These are phyloP conservation scores for Cryptosporidium viatorum DNA, from an alignment of 169 alveolate species.

Conservation along the genomic window DNA sequence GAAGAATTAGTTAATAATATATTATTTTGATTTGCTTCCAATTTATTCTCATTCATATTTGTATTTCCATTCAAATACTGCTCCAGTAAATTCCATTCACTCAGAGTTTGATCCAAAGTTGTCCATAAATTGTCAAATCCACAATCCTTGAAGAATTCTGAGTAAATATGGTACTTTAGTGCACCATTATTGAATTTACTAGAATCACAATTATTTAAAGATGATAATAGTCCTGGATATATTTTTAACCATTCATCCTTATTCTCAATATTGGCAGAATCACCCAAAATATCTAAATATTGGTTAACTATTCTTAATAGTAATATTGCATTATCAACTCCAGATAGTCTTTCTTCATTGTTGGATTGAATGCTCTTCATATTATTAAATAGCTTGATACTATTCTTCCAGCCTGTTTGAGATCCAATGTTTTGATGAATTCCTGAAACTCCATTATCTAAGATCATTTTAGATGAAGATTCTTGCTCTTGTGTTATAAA, in stretches of 20 bases:
- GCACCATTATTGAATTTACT: constrained; percentile 4
- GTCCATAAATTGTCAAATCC: constrained; percentile 57
- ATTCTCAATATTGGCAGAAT: background rate
- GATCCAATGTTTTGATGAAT: background rate
- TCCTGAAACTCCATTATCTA: background rate
- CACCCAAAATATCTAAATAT: constrained; percentile 61
- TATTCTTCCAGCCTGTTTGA: constrained; percentile 21
- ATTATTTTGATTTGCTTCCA: background rate
- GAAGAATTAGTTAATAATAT: background rate
- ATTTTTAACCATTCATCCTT: constrained; percentile 27
- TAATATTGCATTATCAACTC: constrained; percentile 52
- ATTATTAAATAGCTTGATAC: constrained; percentile 12
- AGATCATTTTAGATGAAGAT: background rate
- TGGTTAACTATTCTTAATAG: constrained; percentile 56
- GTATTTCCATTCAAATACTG: constrained; percentile 13
- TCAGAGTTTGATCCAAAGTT: constrained; percentile 33
- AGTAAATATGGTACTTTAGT: constrained; percentile 33
- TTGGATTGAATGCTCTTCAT: background rate
- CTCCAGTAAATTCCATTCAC: constrained; percentile 50
- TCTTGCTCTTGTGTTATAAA: background rate
- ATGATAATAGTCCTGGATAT: background rate
- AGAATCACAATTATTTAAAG: background rate
- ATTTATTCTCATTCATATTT: background rate
- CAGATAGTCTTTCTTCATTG: constrained; percentile 4
- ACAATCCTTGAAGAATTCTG: constrained; percentile 64